phyloP scores from a whole-genome alignment of 495 filamentous ascomycete species.

The Neurospora africana region DNA sequence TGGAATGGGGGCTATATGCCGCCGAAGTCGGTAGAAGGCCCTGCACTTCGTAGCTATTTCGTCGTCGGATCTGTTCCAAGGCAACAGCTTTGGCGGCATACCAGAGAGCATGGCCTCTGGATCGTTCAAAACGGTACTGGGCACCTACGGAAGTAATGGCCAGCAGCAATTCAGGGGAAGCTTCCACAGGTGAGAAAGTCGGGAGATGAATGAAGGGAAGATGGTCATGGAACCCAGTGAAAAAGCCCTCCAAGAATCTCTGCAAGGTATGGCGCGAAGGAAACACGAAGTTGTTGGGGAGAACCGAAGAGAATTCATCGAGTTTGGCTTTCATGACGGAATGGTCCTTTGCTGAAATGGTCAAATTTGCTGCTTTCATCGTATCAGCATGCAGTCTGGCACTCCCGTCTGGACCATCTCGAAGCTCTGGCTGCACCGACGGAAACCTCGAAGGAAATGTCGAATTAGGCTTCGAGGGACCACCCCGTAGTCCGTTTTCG shows the following conservation, averaged over 20 bases:
- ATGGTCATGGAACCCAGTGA: slow-evolving; percentile 58
- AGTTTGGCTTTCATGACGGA: slow-evolving; percentile 51
- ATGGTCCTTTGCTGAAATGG: slow-evolving; percentile 54
- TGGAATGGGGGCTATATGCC: slow-evolving; percentile 42
- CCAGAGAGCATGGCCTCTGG: slow-evolving; percentile 57
- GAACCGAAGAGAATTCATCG: slow-evolving; percentile 53
- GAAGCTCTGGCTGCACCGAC: slow-evolving; percentile 54
- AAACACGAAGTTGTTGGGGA: slow-evolving; percentile 57
- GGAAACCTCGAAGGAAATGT: slow-evolving; percentile 60
- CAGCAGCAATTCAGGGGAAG: slow-evolving; percentile 50
- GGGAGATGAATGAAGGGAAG: slow-evolving; percentile 60
- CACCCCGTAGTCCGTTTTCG: slow-evolving; percentile 29
- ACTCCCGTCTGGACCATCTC: slow-evolving; percentile 42
- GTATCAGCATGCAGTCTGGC: slow-evolving; percentile 32
- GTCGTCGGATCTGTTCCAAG: slow-evolving; percentile 41
- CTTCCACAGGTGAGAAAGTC: slow-evolving; percentile 43
- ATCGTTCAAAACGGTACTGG: slow-evolving; percentile 59
- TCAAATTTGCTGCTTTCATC: slow-evolving; percentile 43
- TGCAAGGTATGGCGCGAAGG: slow-evolving; percentile 54
- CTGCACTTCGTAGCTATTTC: slow-evolving; percentile 41
- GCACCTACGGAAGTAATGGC: slow-evolving; percentile 56
- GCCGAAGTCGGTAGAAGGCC: slow-evolving; percentile 37
- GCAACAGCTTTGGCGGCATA: slow-evolving; percentile 51
- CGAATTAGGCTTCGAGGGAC: slow-evolving; percentile 43
- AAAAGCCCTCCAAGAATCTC: slow-evolving; percentile 55